A percentile compares a stretch with the other conserved stretches of the same genome.
These are phyloP conservation scores for Cyanodermella asteris DNA, from an alignment of 2,329 filamentous ascomycete genomes.

Conservation along the genomic window DNA sequence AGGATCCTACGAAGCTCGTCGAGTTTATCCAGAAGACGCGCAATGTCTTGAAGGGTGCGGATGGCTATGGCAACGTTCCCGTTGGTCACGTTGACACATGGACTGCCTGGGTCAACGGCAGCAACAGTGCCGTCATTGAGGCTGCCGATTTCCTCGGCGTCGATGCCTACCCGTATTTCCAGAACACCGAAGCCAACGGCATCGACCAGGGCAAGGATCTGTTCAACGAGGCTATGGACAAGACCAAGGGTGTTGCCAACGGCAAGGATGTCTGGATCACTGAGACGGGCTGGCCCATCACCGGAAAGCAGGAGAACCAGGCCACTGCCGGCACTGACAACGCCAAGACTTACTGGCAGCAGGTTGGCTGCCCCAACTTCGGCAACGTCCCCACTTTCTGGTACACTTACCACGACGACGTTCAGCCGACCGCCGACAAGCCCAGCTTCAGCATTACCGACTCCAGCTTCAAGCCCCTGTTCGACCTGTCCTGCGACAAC, in stretches of 20 bases:
- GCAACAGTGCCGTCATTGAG: conserved; percentile 48
- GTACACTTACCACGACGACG: conserved; percentile 56
- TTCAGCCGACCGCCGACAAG: conserved; percentile 33
- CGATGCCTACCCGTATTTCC: conserved; percentile 70
- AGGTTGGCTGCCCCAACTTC: conserved; percentile 52
- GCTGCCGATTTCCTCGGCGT: conserved; percentile 61
- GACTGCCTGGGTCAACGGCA: conserved; percentile 53
- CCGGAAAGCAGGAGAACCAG: conserved; percentile 37
- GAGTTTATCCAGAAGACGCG: conserved; percentile 51
- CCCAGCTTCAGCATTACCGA: conserved; percentile 47
- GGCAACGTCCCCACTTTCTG: conserved; percentile 48
- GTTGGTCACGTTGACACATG: conserved; percentile 82
- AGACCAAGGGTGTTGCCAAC: conserved; percentile 34
- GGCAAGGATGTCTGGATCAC: conserved; percentile 67
- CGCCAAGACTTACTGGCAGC: conserved; percentile 60
- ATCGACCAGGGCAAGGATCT: conserved; percentile 42
- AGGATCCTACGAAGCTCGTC: conserved; percentile 31
- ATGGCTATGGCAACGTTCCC: conserved; percentile 28
- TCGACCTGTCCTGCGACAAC: conserved; percentile 44
- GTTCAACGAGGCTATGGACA: conserved; percentile 44
- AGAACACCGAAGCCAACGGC: conserved; percentile 43
- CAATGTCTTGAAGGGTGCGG: conserved; percentile 38
- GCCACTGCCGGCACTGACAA: conserved; percentile 44
- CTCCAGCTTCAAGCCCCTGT: conserved; percentile 33
- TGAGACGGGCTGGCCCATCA: conserved; percentile 72